Conservation (phyloP, 2,329 filamentous ascomycete genomes). For the Pochonia chlamydosporia region DNA sequence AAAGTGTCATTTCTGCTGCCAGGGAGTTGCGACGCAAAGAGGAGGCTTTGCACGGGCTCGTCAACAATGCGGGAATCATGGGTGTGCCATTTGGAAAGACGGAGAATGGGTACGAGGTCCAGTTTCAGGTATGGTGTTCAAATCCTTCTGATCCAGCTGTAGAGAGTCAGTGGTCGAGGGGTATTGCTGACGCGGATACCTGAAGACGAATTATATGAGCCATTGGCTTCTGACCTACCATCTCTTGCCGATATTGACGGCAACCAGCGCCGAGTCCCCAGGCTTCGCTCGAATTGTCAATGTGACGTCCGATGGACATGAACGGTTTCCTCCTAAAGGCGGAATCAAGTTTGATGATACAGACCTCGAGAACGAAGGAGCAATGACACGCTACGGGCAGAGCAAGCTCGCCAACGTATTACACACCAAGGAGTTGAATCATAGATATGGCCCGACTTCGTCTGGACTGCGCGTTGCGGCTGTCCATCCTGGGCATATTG, state of each 20-base stretch:
- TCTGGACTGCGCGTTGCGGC: not conserved
- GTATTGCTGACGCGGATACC: too few relatives aligned
- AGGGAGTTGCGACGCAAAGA: constrained; percentile 22
- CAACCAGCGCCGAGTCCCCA: constrained; percentile 13
- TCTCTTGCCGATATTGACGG: constrained; percentile 29
- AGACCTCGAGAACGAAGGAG: constrained; percentile 3
- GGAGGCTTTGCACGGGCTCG: constrained; percentile 26
- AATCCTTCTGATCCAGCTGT: too few relatives aligned
- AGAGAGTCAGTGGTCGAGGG: too few relatives aligned
- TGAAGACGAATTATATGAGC: constrained; percentile 37
- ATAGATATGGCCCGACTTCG: constrained; percentile 22
- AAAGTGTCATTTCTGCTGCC: constrained; percentile 19
- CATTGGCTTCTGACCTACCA: constrained; percentile 35
- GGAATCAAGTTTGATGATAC: constrained; percentile 13
- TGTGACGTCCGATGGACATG: not conserved
- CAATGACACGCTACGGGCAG: constrained; percentile 33
- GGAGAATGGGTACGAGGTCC: constrained; percentile 28
- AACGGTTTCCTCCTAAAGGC: not conserved
- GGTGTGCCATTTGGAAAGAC: constrained; percentile 20
- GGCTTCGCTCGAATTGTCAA: not conserved
- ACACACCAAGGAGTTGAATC: constrained; percentile 33
- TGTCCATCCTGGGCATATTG: not conserved
- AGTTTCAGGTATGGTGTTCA: too few relatives aligned
- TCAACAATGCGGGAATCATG: constrained; percentile 38
- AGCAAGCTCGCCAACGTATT: constrained; percentile 43